phyloP scores from a whole-genome alignment of 305 asterid genomes.

The Fraxinus floribunda region DNA sequence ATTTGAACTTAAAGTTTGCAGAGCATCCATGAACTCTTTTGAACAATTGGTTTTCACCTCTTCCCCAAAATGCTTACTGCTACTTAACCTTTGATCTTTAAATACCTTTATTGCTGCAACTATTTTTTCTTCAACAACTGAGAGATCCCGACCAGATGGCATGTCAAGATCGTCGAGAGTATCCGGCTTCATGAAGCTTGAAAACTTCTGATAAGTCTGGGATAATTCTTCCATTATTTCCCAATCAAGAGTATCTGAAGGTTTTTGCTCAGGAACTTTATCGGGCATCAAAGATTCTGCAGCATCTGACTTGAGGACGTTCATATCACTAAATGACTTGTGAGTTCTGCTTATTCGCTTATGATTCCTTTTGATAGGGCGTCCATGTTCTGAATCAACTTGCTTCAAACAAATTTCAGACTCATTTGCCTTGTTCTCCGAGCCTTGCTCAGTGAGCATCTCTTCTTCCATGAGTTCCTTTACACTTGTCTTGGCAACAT shows the following conservation, averaged over 20 bases:
- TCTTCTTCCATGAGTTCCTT: constrained; percentile 95
- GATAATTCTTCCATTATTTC: constrained; percentile 54
- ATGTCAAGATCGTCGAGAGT: constrained; percentile 26
- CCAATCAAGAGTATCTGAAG: constrained; percentile 46
- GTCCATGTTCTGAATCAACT: constrained; percentile 28
- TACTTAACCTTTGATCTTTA: constrained; percentile 47
- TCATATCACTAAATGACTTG: constrained; percentile 43
- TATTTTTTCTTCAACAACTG: constrained; percentile 55
- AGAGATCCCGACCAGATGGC: constrained; percentile 36
- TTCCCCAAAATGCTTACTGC: constrained; percentile 42
- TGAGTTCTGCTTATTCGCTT: constrained; percentile 38
- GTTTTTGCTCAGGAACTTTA: constrained; percentile 27
- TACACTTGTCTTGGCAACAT: constrained; percentile 57
- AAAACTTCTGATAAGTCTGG: constrained; percentile 33
- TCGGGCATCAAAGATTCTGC: constrained; percentile 28
- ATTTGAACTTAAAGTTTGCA: constrained; percentile 52
- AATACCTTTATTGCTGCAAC: constrained; percentile 62
- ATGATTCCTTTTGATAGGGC: constrained; percentile 36
- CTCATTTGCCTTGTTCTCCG: constrained; percentile 32
- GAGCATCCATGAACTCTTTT: constrained; percentile 63
- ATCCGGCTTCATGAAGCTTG: constrained; percentile 27
- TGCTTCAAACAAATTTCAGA: constrained; percentile 38
- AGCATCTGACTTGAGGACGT: constrained; percentile 38
- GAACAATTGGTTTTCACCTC: constrained; percentile 48
- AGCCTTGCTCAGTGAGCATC: constrained; percentile 56